These are phyloP conservation scores for Epichloe brachyelytri DNA, from an alignment of 2,329 filamentous ascomycete species.

Conservation along the genomic window DNA sequence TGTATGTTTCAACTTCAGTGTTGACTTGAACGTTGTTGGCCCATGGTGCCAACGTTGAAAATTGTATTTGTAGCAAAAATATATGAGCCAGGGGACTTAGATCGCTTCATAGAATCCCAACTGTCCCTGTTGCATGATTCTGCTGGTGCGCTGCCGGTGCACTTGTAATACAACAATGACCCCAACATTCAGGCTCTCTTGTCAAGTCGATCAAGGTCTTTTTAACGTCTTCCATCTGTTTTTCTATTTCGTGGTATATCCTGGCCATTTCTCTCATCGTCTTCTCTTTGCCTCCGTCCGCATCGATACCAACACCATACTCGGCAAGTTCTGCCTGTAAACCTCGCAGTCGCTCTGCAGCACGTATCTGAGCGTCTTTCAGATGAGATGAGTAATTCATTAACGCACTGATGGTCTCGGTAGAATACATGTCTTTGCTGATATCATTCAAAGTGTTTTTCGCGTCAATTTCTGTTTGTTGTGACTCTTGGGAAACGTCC, in stretches of 20 bases:
- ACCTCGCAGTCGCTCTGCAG: constrained; percentile 29
- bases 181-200: background rate
- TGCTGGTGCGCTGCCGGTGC: background rate
- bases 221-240: constrained; percentile 35
- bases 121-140: background rate
- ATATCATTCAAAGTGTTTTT: constrained; percentile 22
- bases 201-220: constrained; percentile 28
- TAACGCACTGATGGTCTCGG: constrained; percentile 29
- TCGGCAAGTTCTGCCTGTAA: constrained; percentile 31
- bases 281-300: constrained; percentile 29
- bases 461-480: constrained; percentile 26
- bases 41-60: background rate
- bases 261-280: constrained; percentile 41
- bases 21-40: background rate
- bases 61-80: background rate
- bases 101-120: background rate
- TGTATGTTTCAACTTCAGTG: background rate
- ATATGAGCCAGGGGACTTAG: background rate
- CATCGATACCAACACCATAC: constrained; percentile 33
- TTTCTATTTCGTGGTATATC: constrained; percentile 36
- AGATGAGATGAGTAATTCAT: constrained; percentile 35
- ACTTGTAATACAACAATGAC: background rate
- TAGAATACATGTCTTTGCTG: constrained; percentile 30
- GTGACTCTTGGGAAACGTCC: constrained; percentile 30
- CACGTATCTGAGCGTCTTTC: constrained; percentile 31